Evolutionary conservation across 2,329 filamentous ascomycete species (phyloP).

Genomic region (Fusarium dlaminii): DNA sequence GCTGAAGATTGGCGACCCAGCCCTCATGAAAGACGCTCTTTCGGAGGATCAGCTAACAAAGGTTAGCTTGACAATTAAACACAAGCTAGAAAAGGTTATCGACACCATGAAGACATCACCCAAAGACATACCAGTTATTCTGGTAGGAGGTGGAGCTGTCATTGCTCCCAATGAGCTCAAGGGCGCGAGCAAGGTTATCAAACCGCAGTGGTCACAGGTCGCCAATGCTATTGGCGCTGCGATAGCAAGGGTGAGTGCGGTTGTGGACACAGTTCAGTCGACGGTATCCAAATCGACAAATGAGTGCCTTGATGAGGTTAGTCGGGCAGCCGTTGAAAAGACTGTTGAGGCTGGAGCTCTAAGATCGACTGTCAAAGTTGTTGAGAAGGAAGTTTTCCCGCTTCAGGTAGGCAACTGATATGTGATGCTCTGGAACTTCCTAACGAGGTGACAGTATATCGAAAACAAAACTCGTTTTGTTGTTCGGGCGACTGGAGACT

Average conservation of each 20-base stretch:
- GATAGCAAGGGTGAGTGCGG: slow-evolving; percentile 66
- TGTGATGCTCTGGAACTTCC: neutral
- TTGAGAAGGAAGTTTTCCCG: slow-evolving; percentile 64
- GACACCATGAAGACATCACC: slow-evolving; percentile 72
- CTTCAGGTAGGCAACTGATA: slow-evolving; percentile 52
- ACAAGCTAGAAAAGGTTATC: slow-evolving; percentile 64
- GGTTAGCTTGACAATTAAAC: slow-evolving; percentile 55
- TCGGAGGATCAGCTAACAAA: slow-evolving; percentile 47
- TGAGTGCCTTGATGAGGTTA: slow-evolving; percentile 52
- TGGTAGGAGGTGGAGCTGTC: slow-evolving; percentile 71
- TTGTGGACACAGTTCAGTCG: slow-evolving; percentile 61
- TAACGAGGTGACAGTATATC: slow-evolving; percentile 53
- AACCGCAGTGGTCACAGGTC: slow-evolving; percentile 65
- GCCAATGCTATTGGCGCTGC: slow-evolving; percentile 74
- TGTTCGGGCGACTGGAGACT: slow-evolving; percentile 67
- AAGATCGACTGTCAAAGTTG: slow-evolving; percentile 55
- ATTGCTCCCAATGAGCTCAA: slow-evolving; percentile 64
- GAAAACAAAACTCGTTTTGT: slow-evolving; percentile 65
- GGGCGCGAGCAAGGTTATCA: slow-evolving; percentile 65
- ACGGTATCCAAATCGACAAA: slow-evolving; percentile 53
- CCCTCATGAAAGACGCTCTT: slow-evolving; percentile 47
- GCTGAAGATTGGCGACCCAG: slow-evolving; percentile 54
- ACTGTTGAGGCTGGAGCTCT: slow-evolving; percentile 58
- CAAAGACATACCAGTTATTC: slow-evolving; percentile 65
- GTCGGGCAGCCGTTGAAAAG: slow-evolving; percentile 54